Conservation (phyloP, 2,329 filamentous ascomycete species). For the Pseudocercospora macadamiae region DNA sequence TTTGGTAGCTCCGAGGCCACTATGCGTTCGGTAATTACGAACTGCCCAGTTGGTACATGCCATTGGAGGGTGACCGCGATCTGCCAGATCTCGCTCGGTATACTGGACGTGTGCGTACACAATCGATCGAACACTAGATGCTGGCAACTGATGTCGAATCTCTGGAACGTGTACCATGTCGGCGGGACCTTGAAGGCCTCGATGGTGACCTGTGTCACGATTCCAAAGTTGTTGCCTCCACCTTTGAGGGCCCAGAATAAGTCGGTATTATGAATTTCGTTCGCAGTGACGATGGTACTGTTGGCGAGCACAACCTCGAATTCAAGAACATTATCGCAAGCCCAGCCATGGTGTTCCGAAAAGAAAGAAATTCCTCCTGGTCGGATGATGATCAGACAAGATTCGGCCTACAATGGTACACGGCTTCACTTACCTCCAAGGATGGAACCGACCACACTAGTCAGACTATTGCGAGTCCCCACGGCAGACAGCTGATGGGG, state of each 20-base stretch:
- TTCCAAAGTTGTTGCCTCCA: neutral
- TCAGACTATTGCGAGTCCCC: neutral
- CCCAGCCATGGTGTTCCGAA: neutral
- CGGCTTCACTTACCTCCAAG: neutral
- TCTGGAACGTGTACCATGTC: too few species aligned
- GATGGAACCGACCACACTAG: neutral
- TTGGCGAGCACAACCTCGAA: neutral
- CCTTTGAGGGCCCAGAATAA: neutral
- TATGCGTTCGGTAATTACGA: too few species aligned
- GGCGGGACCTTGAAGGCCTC: neutral
- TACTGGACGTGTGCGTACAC: too few species aligned
- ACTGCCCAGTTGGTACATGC: too few species aligned
- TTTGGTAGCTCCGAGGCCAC: too few species aligned
- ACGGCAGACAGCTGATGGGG: neutral
- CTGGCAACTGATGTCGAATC: too few species aligned
- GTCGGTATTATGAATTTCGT: neutral
- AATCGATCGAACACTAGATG: too few species aligned
- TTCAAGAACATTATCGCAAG: neutral
- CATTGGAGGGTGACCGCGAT: too few species aligned
- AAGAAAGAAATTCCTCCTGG: neutral
- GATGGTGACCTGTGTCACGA: neutral
- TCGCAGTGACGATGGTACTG: neutral
- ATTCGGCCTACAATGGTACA: neutral
- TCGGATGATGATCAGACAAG: neutral
- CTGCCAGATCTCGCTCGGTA: too few species aligned